Conservation (phyloP, 2,329 filamentous ascomycete genomes). For the Venturia oleaginea region DNA sequence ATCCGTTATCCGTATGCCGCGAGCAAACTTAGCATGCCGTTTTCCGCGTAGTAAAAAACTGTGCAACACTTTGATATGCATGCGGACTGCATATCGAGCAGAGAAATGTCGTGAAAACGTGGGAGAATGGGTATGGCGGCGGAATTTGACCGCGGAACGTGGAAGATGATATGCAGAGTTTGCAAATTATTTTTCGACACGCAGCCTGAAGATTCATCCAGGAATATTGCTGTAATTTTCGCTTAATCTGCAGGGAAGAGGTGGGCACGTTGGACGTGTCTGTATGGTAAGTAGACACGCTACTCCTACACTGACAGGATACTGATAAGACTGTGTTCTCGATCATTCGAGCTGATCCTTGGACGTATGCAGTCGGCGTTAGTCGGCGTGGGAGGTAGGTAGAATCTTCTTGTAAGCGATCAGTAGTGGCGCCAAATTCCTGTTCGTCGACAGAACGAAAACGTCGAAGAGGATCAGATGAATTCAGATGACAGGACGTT, state of each 20-base stretch:
- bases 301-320: slow-evolving; percentile 33
- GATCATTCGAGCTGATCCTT: neutral
- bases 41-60: too few species aligned
- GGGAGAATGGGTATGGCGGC: slow-evolving; percentile 23
- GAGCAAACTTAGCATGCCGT: too few species aligned
- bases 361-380: neutral
- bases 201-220: slow-evolving; percentile 34
- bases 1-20: too few species aligned
- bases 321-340: slow-evolving; percentile 13
- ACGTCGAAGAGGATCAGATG: neutral
- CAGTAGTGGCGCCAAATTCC: neutral
- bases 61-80: too few species aligned
- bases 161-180: too few species aligned
- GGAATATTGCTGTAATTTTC: slow-evolving; percentile 41
- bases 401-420: neutral
- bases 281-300: slow-evolving; percentile 20
- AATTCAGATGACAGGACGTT: neutral
- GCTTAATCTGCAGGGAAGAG: slow-evolving; percentile 28
- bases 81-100: slow-evolving; percentile 44
- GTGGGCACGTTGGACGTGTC: slow-evolving; percentile 26
- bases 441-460: neutral
- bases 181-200: too few species aligned
- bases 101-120: slow-evolving; percentile 36
- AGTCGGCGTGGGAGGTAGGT: neutral
- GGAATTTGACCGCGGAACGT: slow-evolving; percentile 27